Evolutionary conservation across 1,139 yeast species (phyloP), one percentile per base, ranked within the genome.

Genomic region (Yamadazyma atmosphaerica): DNA sequence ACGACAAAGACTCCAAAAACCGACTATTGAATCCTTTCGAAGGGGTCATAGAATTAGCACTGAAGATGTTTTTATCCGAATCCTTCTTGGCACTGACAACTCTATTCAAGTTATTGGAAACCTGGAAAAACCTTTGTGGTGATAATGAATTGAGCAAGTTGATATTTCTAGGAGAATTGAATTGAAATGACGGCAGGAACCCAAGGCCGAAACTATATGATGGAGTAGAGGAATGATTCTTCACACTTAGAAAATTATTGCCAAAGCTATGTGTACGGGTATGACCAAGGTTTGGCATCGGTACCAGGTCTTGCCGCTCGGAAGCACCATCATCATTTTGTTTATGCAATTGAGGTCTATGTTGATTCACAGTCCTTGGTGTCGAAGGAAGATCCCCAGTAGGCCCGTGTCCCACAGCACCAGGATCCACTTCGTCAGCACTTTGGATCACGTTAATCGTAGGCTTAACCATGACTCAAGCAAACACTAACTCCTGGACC

Each of bases 151-250:
- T 51, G 23, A 63, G 33, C 31, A 46, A 34, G 34, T 42, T 50
- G 32, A 55, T 27, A 37, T 54, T 56, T 35, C 63, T 40, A 1
- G 76, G 74, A 4, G 74, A 63, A 37, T 61, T 58, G 47, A 70
- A 65, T 34, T 61, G 66, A 49, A 70, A 68, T 5, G 73, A 64
- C 3, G 77, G 76, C 72, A 66, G 72, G 44, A 70, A 68, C 32
- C 66, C 68, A 25, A 70, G 48, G 4, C 74, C 73, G 47, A 70
- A 68, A 27, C 68, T 58, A 48, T 65, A 68, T 5, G 71, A 58
- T 1, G 75, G 72, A 10, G 72, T 65, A 29, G 28, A 28, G 15
- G 16, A 28, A 28, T 28, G 31, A 16, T 28, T 16, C n/a, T 28
- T 28, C 16, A 26, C n/a, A n/a, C n/a, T 26, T 28, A 28, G 16